phyloP scores from a whole-genome alignment of 768 basidiomycete species.

The Chlorophyllum brunneum region DNA sequence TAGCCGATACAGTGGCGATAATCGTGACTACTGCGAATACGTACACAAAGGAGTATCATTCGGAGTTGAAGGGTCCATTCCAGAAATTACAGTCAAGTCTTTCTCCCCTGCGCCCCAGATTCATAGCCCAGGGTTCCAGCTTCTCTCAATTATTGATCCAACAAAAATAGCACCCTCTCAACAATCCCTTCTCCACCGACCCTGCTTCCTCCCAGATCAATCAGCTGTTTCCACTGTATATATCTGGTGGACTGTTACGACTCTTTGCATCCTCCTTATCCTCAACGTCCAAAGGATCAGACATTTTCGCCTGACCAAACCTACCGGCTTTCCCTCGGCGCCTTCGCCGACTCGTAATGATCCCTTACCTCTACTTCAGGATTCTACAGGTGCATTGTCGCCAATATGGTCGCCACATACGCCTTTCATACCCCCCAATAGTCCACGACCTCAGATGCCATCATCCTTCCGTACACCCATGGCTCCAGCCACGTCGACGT shows the following conservation, averaged over 20 bases:
- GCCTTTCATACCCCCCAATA: constrained; percentile 3
- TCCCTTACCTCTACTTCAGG: not conserved
- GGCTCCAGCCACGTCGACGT: constrained; percentile 8
- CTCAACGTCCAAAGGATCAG: constrained; percentile 41
- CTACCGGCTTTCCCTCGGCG: constrained; percentile 17
- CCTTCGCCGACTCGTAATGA: constrained; percentile 14
- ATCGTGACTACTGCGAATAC: constrained; percentile 88
- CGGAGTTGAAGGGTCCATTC: constrained; percentile 30
- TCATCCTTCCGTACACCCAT: constrained; percentile 12
- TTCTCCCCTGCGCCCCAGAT: constrained; percentile 78
- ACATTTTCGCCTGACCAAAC: constrained; percentile 31
- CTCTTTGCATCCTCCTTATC: constrained; percentile 58
- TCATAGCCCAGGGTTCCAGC: constrained; percentile 76
- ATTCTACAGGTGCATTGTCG: not conserved
- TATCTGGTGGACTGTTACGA: constrained; percentile 40
- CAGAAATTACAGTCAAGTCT: constrained; percentile 86
- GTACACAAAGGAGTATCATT: constrained; percentile 20
- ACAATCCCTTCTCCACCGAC: constrained; percentile 53
- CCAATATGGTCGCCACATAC: constrained; percentile 13
- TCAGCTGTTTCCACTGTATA: constrained; percentile 44
- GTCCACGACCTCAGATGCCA: constrained; percentile 6
- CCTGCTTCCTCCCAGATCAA: constrained; percentile 80
- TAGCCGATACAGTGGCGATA: constrained; percentile 61
- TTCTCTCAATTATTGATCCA: constrained; percentile 59
- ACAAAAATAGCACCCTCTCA: constrained; percentile 27